Evolutionary conservation across 768 basidiomycete genomes (phyloP).

Genomic region (Tephrocybe sp.): DNA sequence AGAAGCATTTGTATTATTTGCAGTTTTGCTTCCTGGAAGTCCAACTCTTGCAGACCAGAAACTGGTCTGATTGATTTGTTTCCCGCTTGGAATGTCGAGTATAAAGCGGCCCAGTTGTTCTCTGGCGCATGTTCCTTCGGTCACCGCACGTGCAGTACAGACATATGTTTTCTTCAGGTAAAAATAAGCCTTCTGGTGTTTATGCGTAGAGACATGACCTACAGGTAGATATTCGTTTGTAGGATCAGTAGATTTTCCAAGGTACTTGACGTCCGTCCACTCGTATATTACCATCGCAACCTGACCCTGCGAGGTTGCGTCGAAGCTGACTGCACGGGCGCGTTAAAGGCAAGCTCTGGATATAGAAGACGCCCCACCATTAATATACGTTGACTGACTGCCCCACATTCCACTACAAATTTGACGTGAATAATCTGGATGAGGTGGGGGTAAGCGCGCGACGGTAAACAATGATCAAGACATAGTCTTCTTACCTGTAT

Average conservation of each 20-base stretch:
- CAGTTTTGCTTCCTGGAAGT: slow-evolving; percentile 42
- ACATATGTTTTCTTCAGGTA: slow-evolving; percentile 84
- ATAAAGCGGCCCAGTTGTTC: slow-evolving; percentile 89
- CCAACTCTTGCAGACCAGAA: slow-evolving; percentile 86
- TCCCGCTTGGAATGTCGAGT: slow-evolving; percentile 64
- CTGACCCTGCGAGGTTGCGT: slow-evolving; percentile 75
- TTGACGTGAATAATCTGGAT: slow-evolving; percentile 74
- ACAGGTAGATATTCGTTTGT: slow-evolving; percentile 61
- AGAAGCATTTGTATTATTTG: slow-evolving; percentile 19
- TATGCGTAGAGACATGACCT: slow-evolving; percentile 25
- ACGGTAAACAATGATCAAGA: slow-evolving; percentile 5
- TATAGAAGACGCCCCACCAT: slow-evolving; percentile 49
- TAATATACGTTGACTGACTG: slow-evolving; percentile 73
- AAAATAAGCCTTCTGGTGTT: slow-evolving; percentile 8
- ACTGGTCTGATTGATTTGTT: slow-evolving; percentile 64
- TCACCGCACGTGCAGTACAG: slow-evolving; percentile 82
- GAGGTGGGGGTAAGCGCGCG: not conserved
- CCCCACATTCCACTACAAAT: slow-evolving; percentile 97
- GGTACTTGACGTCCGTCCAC: slow-evolving; percentile 83
- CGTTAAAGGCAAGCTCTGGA: slow-evolving; percentile 4
- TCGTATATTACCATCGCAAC: slow-evolving; percentile 95
- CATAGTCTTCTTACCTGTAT: slow-evolving; percentile 43
- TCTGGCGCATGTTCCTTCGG: slow-evolving; percentile 63
- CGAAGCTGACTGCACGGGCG: slow-evolving; percentile 64
- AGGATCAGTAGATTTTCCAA: slow-evolving; percentile 67